Evolutionary conservation across 257 asterid genomes (phyloP), one percentile per base, ranked within the genome.

Genomic region (Cordia subcordata): DNA sequence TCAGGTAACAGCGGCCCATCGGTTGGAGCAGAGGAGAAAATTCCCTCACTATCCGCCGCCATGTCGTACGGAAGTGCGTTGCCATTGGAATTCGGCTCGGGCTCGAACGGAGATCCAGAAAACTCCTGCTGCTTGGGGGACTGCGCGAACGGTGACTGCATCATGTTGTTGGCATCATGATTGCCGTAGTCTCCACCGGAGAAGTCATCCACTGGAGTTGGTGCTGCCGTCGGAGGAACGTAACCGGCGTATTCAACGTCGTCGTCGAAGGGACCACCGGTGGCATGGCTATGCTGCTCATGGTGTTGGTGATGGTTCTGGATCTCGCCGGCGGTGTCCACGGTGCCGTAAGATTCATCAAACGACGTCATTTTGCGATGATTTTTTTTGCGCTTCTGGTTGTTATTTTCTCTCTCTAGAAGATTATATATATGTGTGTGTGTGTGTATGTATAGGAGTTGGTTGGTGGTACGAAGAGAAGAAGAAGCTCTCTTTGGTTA

Each of bases 1-100:
- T 88, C 95, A 16, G 97, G 99, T 40, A 88, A 95, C 63, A 88
- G 57, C 17, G 97, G 97, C 3, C 95, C 94, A 35, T 73, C 90
- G 12, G 61, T 23, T 52, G 69, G 68, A 13, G 42, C 64, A 18
- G 79, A 63, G 37, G 79, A 64, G 74, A 87, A 85, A 14, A 85
- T 58, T 16, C 90, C 94, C 11, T 88, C 92, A 10, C 65, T 45
- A 45, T 81, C 93, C 39, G 67, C 84, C 11, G 76, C 81, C 38
- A 65, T 49, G 58, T 74, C 85, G 40, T 81, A 78, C 21, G 78
- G 78, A 65, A 80, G 76, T n/a, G 50, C 77, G 15, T 76, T 67
- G n/a, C 49, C 75, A 51, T 68, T 71, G 13, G 54, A 23, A 22
- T 47, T 59, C 22, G 64, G 64, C 53, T 56, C 23, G 45, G 60